These are phyloP conservation scores for Zygosaccharomyces pseudorouxii DNA, from an alignment of 805 yeast species.

Conservation along the genomic window DNA sequence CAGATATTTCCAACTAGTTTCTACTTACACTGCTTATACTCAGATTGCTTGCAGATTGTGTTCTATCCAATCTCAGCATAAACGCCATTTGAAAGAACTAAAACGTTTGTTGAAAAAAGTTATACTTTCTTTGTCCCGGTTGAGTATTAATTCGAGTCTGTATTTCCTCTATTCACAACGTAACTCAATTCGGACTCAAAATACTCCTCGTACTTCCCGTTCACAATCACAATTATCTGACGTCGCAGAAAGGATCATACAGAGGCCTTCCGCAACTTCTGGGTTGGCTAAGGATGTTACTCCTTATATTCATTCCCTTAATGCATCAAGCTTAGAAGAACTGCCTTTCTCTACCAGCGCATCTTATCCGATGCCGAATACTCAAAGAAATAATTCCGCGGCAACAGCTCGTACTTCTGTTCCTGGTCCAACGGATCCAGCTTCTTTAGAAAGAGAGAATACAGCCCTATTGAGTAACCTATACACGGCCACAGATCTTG, in stretches of 20 bases:
- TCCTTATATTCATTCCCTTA: neutral
- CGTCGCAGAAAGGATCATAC: constrained; percentile 15
- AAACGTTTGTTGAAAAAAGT: constrained; percentile 49
- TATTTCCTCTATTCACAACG: constrained; percentile 40
- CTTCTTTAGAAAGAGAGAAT: constrained; percentile 40
- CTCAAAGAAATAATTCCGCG: constrained; percentile 9
- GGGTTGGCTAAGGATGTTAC: neutral
- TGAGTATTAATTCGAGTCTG: constrained; percentile 61
- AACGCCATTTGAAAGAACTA: constrained; percentile 45
- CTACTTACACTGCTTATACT: constrained; percentile 49
- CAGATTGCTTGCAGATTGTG: constrained; percentile 53
- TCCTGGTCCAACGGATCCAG: constrained; percentile 31
- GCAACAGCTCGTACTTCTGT: constrained; percentile 10
- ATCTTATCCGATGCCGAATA: constrained; percentile 1
- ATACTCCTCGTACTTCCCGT: constrained; percentile 13
- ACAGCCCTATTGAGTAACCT: constrained; percentile 33
- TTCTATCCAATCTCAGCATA: constrained; percentile 45
- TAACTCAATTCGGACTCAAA: constrained; percentile 1
- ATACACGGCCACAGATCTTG: constrained; percentile 24
- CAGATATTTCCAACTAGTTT: constrained; percentile 49
- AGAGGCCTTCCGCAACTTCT: constrained; percentile 17
- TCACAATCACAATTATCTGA: constrained; percentile 9
- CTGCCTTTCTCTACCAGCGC: constrained; percentile 1
- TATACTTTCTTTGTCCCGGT: constrained; percentile 52
- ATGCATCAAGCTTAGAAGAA: constrained; percentile 8